A percentile compares a stretch with the other conserved stretches of the same genome.
Evolutionary conservation across 1,284 basidiomycete genomes (phyloP).

Genomic region (Sanghuangporus baumii): DNA sequence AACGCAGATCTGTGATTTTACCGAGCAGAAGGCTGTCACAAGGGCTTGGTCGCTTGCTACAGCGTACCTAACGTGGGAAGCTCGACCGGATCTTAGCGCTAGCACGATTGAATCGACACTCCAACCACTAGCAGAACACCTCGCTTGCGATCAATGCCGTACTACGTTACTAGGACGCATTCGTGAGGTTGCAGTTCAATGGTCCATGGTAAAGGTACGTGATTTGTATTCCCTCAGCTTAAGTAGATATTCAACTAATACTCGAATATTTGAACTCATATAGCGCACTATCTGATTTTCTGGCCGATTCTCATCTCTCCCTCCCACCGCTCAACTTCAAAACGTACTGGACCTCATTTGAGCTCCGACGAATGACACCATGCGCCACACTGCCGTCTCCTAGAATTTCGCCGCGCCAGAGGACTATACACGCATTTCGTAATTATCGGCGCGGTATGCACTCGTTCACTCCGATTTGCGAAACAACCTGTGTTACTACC

Average conservation of each 20-base stretch:
- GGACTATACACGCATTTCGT: not conserved
- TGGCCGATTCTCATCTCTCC: not conserved
- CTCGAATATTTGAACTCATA: not conserved
- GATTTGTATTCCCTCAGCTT: not conserved
- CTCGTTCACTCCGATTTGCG: not conserved
- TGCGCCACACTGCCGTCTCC: not conserved
- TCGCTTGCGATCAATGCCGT: constrained; percentile 58
- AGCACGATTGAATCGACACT: constrained; percentile 56
- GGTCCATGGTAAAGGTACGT: constrained; percentile 65
- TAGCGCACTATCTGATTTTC: not conserved
- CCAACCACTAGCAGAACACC: constrained; percentile 49
- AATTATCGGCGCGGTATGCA: not conserved
- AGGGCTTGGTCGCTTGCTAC: constrained; percentile 36
- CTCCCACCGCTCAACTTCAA: not conserved
- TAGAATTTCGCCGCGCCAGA: not conserved
- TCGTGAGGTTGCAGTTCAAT: constrained; percentile 62
- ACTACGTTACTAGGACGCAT: constrained; percentile 56
- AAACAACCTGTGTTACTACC: not conserved
- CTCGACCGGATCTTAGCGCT: constrained; percentile 37
- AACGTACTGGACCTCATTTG: not conserved
- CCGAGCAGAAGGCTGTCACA: constrained; percentile 35
- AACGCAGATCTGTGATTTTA: constrained; percentile 31
- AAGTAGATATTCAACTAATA: not conserved
- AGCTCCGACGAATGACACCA: not conserved
- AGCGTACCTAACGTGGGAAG: constrained; percentile 37